These are phyloP conservation scores for Senna siamea DNA, from an alignment of 306 rosid species.

Conservation along the genomic window DNA sequence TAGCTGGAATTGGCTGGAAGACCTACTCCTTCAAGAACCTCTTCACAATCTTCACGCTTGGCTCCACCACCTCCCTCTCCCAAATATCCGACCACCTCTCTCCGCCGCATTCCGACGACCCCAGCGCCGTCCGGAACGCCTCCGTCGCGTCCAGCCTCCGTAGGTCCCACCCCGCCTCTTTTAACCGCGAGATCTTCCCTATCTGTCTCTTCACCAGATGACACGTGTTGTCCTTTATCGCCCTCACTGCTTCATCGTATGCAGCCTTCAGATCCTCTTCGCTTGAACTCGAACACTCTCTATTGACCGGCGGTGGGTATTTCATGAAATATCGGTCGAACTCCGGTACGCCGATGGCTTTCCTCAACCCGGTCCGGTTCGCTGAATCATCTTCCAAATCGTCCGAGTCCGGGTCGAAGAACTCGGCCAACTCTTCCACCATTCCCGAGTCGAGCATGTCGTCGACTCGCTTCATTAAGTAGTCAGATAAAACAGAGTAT, in stretches of 20 bases:
- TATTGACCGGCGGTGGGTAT: constrained; percentile 41
- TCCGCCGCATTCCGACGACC: constrained; percentile 19
- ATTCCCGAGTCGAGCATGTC: constrained; percentile 89
- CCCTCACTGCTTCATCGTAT: constrained; percentile 70
- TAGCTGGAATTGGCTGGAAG: constrained; percentile 64
- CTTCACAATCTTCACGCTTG: constrained; percentile 97
- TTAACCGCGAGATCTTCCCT: constrained; percentile 60
- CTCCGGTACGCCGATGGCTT: constrained; percentile 93
- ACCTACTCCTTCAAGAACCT: constrained; percentile 88
- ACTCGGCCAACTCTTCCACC: constrained; percentile 80
- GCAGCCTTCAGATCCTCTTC: constrained; percentile 51
- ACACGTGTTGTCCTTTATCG: constrained; percentile 83
- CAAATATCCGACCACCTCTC: constrained; percentile 63
- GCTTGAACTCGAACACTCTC: not conserved
- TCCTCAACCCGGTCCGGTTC: constrained; percentile 56
- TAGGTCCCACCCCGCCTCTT: constrained; percentile 77
- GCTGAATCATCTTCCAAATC: constrained; percentile 35
- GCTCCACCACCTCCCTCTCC: constrained; percentile 71
- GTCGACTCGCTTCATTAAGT: constrained; percentile 70
- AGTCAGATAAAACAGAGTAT: constrained; percentile 51
- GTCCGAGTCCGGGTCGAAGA: constrained; percentile 47
- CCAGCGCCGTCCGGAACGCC: constrained; percentile 57
- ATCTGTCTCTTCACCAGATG: constrained; percentile 68
- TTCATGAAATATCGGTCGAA: constrained; percentile 64
- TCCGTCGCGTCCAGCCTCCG: constrained; percentile 80